Evolutionary conservation across 306 rosid genomes (phyloP), one percentile per base, ranked within the genome.

Genomic region (Pterocarpus macrocarpus): DNA sequence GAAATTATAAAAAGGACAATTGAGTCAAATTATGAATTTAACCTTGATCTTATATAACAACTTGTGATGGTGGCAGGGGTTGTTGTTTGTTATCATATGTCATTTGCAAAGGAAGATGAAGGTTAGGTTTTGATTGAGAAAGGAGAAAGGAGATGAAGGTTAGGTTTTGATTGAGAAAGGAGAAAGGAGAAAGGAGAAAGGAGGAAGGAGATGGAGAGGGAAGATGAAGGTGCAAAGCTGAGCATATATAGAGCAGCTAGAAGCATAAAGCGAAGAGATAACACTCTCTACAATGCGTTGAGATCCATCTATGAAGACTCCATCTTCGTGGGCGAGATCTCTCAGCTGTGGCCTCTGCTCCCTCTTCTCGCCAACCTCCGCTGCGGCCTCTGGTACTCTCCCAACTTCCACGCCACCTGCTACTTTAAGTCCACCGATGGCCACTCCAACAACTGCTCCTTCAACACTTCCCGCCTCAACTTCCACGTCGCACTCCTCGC

Each of bases 341-440:
- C 88, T 57, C 87, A 87, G 88, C 83, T 95, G 44, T 95, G 98
- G 98, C 94, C 99, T 10, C 89, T 87, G 68, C 97, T 93, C 15
- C 99, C 99, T 87, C 94, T 95, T 61, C 80, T 95, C 58, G 94
- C 96, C 39, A 95, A 93, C 76, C 98, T 95, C 13, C 99, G 96
- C 0, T 95, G 97, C 41, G 98, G 97, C 11, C 91, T 91, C 63
- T 95, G 99, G 99, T 95, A 95, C 15, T 91, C 88, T 4, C 67
- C 89, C 43, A 80, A 61, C 7, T 93, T 95, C 81, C 90, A 91
- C 66, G 84, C 93, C 43, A 83, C 90, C n/a, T 95, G 97, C 79
- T 95, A 95, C 85, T 95, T 95, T 88, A 93, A 95, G 64, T 95
- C 98, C 88, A 93, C 99, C 61, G 98, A 95, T 57, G 99, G 98